A percentile compares a stretch with the other conserved stretches of the same genome.
These are phyloP conservation scores for Isabelozyma rhagii DNA, from an alignment of 805 yeast species.

Conservation along the genomic window DNA sequence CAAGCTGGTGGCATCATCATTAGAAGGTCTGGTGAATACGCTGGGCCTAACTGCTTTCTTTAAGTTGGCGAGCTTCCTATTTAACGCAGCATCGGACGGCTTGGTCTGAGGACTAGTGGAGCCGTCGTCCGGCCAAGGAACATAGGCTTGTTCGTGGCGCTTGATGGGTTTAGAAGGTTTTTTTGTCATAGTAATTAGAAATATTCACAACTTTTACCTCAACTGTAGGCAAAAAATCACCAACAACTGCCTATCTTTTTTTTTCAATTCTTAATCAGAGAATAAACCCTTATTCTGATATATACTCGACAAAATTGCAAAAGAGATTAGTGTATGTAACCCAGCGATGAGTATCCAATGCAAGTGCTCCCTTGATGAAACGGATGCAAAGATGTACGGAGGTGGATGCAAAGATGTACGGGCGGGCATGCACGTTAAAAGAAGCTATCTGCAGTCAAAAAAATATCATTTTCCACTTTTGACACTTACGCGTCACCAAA, in stretches of 20 bases:
- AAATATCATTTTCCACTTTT: too few species aligned
- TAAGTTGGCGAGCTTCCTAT: background rate
- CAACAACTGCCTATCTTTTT: too few species aligned
- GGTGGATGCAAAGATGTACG: background rate
- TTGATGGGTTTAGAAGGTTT: background rate
- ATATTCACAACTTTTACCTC: background rate
- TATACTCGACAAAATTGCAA: too few species aligned
- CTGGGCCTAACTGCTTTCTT: background rate
- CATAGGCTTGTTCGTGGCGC: background rate
- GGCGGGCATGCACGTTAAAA: background rate
- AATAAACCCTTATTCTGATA: too few species aligned
- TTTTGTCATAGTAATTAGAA: background rate
- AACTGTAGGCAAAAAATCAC: background rate
- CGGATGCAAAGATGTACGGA: background rate
- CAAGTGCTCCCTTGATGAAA: background rate
- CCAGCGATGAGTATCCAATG: too few species aligned
- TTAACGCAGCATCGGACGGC: background rate
- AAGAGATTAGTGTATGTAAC: too few species aligned
- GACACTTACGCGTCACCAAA: too few species aligned
- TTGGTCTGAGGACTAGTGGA: background rate
- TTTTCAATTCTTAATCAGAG: too few species aligned
- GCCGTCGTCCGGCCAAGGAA: background rate
- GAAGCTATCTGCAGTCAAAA: too few species aligned
- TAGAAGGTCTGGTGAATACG: conserved; percentile 5
- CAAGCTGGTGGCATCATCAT: conserved; percentile 6